Evolutionary conservation across 2,329 filamentous ascomycete species (phyloP).

Genomic region (Leptographium procerum): DNA sequence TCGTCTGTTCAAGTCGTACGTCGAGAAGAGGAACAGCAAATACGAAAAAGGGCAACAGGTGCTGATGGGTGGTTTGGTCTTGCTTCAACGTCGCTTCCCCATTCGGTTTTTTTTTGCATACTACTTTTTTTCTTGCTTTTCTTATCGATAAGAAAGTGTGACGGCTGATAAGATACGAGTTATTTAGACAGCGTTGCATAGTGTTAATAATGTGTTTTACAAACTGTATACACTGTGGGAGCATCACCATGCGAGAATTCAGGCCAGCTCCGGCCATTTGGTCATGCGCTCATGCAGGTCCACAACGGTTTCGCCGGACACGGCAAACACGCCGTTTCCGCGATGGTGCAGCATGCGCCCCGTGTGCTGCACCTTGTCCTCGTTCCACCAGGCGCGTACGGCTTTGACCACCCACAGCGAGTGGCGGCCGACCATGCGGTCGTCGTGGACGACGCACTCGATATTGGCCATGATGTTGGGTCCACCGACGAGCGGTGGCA

Average conservation of each 20-base stretch:
- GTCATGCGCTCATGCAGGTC: conserved; percentile 22
- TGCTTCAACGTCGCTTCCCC: background rate
- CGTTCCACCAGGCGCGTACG: conserved; percentile 22
- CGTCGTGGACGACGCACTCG: conserved; percentile 24
- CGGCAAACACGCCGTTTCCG: conserved; percentile 21
- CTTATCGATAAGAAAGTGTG: background rate
- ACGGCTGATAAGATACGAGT: background rate
- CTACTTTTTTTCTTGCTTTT: conserved; percentile 2
- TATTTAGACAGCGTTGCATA: too few species aligned
- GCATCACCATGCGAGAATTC: background rate
- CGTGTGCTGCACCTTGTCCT: conserved; percentile 15
- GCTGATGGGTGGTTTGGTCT: background rate
- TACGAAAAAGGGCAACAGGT: background rate
- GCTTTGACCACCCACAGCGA: conserved; percentile 22
- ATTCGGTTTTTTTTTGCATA: background rate
- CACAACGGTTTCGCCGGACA: conserved; percentile 19
- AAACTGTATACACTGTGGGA: background rate
- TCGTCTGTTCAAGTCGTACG: background rate
- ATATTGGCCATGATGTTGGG: conserved; percentile 21
- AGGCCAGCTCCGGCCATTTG: conserved; percentile 22
- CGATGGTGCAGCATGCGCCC: conserved; percentile 24
- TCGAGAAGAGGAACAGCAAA: background rate
- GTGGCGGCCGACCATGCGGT: conserved; percentile 21
- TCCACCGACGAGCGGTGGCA: conserved; percentile 21
- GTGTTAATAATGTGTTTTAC: background rate